Evolutionary conservation across 345 rosid species (phyloP), one percentile per base, ranked within the genome.

Genomic region (Moricandia moricandioides): DNA sequence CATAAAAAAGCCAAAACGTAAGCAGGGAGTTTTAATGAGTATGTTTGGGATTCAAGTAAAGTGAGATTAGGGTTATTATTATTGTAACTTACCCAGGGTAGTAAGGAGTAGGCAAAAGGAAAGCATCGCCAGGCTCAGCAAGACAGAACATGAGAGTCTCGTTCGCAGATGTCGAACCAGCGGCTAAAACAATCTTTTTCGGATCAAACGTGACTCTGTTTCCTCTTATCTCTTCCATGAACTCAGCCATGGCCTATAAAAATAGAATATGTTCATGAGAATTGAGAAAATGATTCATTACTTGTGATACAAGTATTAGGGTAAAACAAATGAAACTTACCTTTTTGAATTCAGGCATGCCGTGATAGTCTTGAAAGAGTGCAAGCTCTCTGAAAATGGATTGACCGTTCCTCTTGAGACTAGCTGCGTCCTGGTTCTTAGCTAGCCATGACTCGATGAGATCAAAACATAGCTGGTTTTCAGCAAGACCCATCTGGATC

Each of bases 111-210:
- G 96, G 96, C 70, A 90, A 83, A 35, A 90, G 96, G 67, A 90
- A 82, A 52, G 96, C 93, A 16, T 90, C 91, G 30, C 96, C 93
- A n/a, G 82, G 83, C 62, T 90, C 88, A 1, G 91, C 91, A 2
- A 90, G 88, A 61, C 96, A 90, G 35, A 88, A 88, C 78, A 88
- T 82, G 73, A 90, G 89, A 27, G 89, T 84, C 77, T 90, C 96
- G 74, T 90, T 90, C 0, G 96, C 96, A 4, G 96, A 84, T 11
- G 96, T 90, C 47, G 96, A 88, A 78, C 96, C 96, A 18, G 96
- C 96, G 0, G 91, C 85, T 67, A 90, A 86, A 12, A 90, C 91
- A 7, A 88, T 62, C 6, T 86, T 83, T 57, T 75, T 82, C 11
- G 86, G 79, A 62, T 88, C 88, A 57, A 90, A 88, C 1, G 76